Evolutionary conservation across 169 alveolate species (phyloP).

Genomic region (Eimeria maxima): DNA sequence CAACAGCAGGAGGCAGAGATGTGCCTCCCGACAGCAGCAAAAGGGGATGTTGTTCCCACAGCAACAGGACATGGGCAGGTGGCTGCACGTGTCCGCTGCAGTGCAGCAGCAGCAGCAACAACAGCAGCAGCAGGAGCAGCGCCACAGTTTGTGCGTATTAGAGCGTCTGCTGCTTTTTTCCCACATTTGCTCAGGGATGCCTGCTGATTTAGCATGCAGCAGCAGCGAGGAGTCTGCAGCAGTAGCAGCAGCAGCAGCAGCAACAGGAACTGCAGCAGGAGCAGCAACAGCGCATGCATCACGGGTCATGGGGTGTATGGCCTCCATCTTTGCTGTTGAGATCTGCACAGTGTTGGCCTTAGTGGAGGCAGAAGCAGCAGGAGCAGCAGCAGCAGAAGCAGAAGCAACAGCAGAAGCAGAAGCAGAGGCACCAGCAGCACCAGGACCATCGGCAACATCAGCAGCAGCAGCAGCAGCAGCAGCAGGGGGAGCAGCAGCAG

Average conservation of each 20-base stretch:
- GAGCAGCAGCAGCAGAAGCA: no score
- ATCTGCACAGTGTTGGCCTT: conserved; percentile 5
- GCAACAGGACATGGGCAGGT: neutral
- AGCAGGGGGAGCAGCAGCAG: neutral
- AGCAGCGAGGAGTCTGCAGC: conserved; percentile 20
- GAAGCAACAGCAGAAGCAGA: no score
- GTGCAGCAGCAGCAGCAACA: conserved; percentile 16
- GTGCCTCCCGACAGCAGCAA: neutral
- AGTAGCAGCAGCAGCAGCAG: conserved; percentile 2
- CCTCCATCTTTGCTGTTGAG: conserved; percentile 20
- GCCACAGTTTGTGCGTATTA: conserved; percentile 9
- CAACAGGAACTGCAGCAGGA: conserved; percentile 37
- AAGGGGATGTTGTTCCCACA: no score
- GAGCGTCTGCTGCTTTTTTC: conserved; percentile 57
- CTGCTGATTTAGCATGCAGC: neutral
- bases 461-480: neutral
- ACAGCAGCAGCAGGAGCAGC: conserved; percentile 40
- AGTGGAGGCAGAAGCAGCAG: conserved; percentile 53
- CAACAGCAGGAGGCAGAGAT: conserved; percentile 4
- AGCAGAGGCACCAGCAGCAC: no score
- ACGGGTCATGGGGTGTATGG: neutral
- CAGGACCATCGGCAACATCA: no score
- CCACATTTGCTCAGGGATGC: conserved; percentile 29
- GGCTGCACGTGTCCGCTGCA: neutral
- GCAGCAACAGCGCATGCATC: conserved; percentile 50